Evolutionary conservation across 2,329 filamentous ascomycete species (phyloP), one percentile per base, ranked within the genome.

Genomic region (Ilyonectria robusta): DNA sequence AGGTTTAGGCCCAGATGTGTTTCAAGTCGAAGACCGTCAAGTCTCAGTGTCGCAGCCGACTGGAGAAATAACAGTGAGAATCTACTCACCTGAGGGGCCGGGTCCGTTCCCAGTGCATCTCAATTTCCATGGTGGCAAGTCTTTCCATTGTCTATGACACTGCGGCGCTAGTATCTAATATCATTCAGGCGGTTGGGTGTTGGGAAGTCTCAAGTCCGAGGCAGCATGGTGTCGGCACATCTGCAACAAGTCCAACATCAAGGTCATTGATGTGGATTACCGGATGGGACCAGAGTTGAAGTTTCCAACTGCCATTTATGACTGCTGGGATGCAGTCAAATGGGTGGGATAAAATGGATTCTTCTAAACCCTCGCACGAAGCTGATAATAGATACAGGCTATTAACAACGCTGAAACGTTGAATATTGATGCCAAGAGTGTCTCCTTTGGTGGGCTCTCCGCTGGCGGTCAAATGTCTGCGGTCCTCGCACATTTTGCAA

Each of bases 401-500:
- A 58, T 69, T 6, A 17, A 58, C 11, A 70, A 69, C 19, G 67
- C 71, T 0, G 2, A 29, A 9, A 59, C 21, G 1, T 54, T 73
- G 1, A 70, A 77, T 46, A 60, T 72, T 2, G 35, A 73, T 17
- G 63, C 73, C 3, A 21, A 47, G 10, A 72, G 70, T 42, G 68
- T 75, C 13, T 75, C 73, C 0, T 75, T 76, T 21, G 72, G 74
- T 0, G 74, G 73, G 1, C 64, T 76, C n/a, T 72, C 73, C 0
- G 72, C 74, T 2, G 74, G 71, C 4, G 73, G 73, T 2, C 72
- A 76, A 8, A 76, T 78, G 63, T 75, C 77, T 2, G 78, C 79
- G 9, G 78, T 81, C 0, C 65, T 81, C 40, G 74, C 78, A 1
- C 78, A 80, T 61, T 73, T 80, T 11, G 79, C 78, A 48, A 72